A percentile compares a stretch with the other conserved stretches of the same genome.
phyloP scores from a whole-genome alignment of 2,329 filamentous ascomycete species.

The Exophiala dermatitidis region DNA sequence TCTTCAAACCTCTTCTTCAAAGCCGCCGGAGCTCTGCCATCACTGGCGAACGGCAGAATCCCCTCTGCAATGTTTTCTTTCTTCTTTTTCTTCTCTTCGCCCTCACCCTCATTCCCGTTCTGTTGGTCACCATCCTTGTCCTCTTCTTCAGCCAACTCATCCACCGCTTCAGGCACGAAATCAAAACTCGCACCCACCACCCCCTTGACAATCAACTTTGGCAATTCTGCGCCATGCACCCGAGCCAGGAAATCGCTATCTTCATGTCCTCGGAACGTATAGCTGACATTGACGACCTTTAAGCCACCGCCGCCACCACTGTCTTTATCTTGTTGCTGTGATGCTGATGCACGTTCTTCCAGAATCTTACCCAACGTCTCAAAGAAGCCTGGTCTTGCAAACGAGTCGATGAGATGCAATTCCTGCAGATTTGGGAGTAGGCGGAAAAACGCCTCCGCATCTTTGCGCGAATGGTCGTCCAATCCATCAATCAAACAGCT shows the following conservation, averaged over 20 bases:
- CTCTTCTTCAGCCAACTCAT: conserved; percentile 8
- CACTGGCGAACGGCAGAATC: conserved; percentile 22
- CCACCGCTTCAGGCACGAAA: conserved; percentile 15
- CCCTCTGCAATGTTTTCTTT: conserved; percentile 13
- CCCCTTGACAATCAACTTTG: conserved; percentile 13
- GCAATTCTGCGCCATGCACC: conserved; percentile 29
- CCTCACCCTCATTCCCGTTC: conserved; percentile 1
- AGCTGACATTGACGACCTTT: conserved; percentile 43
- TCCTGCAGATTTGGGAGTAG: conserved; percentile 33
- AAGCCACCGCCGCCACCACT: conserved; percentile 27
- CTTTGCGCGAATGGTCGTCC: conserved; percentile 32
- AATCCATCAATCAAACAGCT: conserved; percentile 42
- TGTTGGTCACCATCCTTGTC: conserved; percentile 3
- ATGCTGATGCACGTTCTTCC: conserved; percentile 8
- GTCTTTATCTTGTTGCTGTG: not conserved
- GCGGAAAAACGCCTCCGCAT: conserved; percentile 39
- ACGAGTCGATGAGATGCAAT: conserved; percentile 44
- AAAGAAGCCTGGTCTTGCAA: conserved; percentile 39
- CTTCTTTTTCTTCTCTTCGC: conserved; percentile 6
- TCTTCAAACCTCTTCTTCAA: conserved; percentile 19
- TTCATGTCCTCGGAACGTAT: conserved; percentile 40
- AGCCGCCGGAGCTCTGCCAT: conserved; percentile 19
- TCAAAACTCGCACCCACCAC: conserved; percentile 19
- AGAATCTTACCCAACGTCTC: conserved; percentile 27
- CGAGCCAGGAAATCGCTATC: conserved; percentile 39